Evolutionary conservation across 306 rosid genomes (phyloP), one percentile per base, ranked within the genome.

Genomic region (Ammopiptanthus mongolicus): DNA sequence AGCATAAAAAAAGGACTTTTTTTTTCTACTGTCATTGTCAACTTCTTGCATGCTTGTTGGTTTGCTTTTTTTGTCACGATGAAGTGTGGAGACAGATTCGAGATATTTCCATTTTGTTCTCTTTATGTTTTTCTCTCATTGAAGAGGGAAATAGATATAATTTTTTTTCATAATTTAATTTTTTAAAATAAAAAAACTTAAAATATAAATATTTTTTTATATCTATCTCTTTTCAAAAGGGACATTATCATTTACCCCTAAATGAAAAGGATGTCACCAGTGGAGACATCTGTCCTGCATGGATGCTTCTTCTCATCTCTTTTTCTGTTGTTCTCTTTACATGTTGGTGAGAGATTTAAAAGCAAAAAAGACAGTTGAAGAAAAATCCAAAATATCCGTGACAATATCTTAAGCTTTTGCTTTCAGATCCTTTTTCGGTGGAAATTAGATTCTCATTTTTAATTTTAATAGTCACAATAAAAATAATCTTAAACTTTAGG

Each of bases 381-480:
- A 65, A 65, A 79, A 80, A 46, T 73, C 64, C 70, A 76, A 76
- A 76, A 53, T 53, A 65, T 53, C 39, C 46, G 74, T 76, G 81
- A 76, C 18, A 44, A 65, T 76, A 42, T 28, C 42, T 31, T 3
- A 47, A 8, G 65, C 80, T 80, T 80, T 80, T 80, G 39, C 71
- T 66, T 58, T 34, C 65, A 59, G 64, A 66, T 36, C 65, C 56
- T 80, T 80, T 80, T 80, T 25, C 80, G 80, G 84, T 74, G 76
- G 76, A 67, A 80, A 66, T 36, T 60, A 42, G 65, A 47, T 80
- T 74, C 72, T 3, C 33, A 74, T 66, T 60, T 74, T 65, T 67
- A 0, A 50, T 47, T 71, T 70, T 51, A 39, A 65, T 22, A 9
- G 42, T 51, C 67, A 60, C 5, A 78, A 60, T 60, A 71, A 61